Evolutionary conservation across 805 yeast genomes (phyloP), one percentile per base, ranked within the genome.

Genomic region (Yamadazyma endophytica): DNA sequence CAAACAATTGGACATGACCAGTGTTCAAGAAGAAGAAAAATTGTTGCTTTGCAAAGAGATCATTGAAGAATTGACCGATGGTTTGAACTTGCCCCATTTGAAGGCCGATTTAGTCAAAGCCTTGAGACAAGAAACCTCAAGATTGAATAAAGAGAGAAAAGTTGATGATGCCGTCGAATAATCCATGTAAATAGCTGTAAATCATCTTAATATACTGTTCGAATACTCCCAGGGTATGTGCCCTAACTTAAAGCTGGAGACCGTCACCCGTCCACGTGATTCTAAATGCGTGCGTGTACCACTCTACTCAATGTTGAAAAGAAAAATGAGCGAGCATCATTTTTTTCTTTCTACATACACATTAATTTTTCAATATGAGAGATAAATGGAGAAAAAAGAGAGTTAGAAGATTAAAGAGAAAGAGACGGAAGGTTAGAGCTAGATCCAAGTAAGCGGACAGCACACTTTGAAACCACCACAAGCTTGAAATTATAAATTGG

Each of bases 371-470:
- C 56, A 58, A 63, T 61, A 84, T 84, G 95, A 83, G 95, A 82
- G 81, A 84, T 76, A 89, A 89, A 84, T 89, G 97, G 97, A 90
- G 96, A 85, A 90, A 90, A 85, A 90, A 90, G 95, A 90, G 97
- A 89, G 95, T 84, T 74, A 89, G 97, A 86, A 87, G 97, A 86
- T 85, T 90, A 70, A 90, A 90, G 86, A 87, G 97, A 81, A 90
- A 90, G 95, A 86, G 97, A 84, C 96, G 97, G 97, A 90, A 90
- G 96, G 96, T 90, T 65, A 87, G 97, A 86, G 97, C 97, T 76
- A 88, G 97, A 86, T 86, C 96, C 79, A 85, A 85, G 82, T 85
- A 83, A 83, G 77, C 84, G 82, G 66, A 63, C 66, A 43, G 32
- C 18, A 9, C 12, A 23, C 13, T 23, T n/a, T n/a, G n/a, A n/a